Conservation (phyloP, 2,329 filamentous ascomycete species). For the Diaporthe destruens region DNA sequence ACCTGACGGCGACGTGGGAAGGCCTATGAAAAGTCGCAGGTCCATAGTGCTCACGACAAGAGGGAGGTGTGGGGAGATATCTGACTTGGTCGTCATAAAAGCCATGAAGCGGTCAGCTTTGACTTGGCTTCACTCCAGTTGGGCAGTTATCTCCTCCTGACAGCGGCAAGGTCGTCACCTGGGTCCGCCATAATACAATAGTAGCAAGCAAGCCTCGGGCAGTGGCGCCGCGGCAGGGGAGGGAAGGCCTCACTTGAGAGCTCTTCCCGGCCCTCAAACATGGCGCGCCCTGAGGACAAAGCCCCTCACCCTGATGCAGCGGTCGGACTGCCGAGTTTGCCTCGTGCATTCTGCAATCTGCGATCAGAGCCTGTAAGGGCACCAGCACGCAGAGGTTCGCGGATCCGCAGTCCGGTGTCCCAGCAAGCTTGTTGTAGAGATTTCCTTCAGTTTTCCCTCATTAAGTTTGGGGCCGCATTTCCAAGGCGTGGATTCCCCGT, state of each 20-base stretch:
- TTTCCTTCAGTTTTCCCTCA: conserved; percentile 28
- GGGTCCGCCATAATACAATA: conserved; percentile 37
- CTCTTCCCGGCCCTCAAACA: conserved; percentile 1
- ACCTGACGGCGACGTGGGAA: conserved; percentile 32
- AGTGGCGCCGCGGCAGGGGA: conserved; percentile 26
- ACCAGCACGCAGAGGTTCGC: conserved; percentile 26
- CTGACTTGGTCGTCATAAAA: conserved; percentile 39
- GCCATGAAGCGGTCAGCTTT: conserved; percentile 41
- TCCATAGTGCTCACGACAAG: conserved; percentile 35
- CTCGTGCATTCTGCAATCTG: conserved; percentile 39
- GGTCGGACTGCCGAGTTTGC: conserved; percentile 27
- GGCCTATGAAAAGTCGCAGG: conserved; percentile 37
- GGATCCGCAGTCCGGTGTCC: conserved; percentile 31
- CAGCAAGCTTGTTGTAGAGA: conserved; percentile 32
- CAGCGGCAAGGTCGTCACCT: conserved; percentile 32
- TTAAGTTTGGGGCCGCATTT: conserved; percentile 38
- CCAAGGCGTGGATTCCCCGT: conserved; percentile 36
- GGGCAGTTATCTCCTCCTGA: conserved; percentile 35
- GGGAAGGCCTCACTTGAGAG: conserved; percentile 20
- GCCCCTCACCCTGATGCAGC: conserved; percentile 36
- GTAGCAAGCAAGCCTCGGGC: conserved; percentile 28
- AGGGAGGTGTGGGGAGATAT: conserved; percentile 38
- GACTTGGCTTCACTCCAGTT: conserved; percentile 38
- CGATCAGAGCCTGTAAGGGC: conserved; percentile 38
- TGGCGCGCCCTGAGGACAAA: background rate